Evolutionary conservation across 176 grass and related monocot species (phyloP).

Genomic region (Eragrostis curvula): DNA sequence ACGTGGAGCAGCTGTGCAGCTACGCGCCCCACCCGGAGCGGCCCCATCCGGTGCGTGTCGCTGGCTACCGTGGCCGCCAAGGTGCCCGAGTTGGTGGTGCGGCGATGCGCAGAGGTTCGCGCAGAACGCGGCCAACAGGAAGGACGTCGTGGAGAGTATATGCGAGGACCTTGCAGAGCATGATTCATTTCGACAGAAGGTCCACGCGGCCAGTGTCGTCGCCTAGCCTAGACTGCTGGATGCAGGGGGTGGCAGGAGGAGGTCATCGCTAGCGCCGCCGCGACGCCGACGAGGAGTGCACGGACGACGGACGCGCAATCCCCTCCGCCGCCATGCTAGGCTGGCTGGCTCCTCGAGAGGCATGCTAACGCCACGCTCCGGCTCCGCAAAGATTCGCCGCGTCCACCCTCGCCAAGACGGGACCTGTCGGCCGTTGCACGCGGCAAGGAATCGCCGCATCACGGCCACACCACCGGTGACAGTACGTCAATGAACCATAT

Average conservation of each 20-base stretch:
- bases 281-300: not conserved
- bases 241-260: constrained; percentile 1
- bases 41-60: too few relatives aligned
- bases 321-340: not conserved
- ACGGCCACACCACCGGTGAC: not conserved
- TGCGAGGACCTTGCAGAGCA: too few relatives aligned
- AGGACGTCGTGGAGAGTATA: too few relatives aligned
- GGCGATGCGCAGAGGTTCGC: too few relatives aligned
- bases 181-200: too few relatives aligned
- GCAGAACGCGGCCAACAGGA: too few relatives aligned
- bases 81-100: too few relatives aligned
- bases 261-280: not conserved
- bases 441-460: not conserved
- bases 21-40: too few relatives aligned
- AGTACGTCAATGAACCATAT: not conserved
- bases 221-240: not conserved
- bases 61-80: too few relatives aligned
- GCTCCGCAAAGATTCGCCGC: not conserved
- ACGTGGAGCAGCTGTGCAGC: too few relatives aligned
- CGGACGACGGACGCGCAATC: too few relatives aligned
- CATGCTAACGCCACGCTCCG: not conserved
- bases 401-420: not conserved
- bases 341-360: not conserved
- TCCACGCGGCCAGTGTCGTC: not conserved
- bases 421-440: not conserved